phyloP scores from a whole-genome alignment of 345 rosid species.

The Rhodamnia argentea region DNA sequence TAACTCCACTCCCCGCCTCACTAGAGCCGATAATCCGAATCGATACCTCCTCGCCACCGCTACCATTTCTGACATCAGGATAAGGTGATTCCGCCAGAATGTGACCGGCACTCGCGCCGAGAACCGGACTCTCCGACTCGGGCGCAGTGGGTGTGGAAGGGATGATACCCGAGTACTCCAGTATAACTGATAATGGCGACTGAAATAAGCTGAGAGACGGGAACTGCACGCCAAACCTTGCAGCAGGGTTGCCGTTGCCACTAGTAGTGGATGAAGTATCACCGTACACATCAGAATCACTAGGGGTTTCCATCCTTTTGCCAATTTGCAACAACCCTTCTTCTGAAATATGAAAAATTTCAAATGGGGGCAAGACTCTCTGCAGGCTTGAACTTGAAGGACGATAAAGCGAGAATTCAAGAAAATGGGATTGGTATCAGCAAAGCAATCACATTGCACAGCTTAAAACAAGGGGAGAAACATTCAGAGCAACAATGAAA shows the following conservation, averaged over 20 bases:
- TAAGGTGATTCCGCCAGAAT: constrained; percentile 4
- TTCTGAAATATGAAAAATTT: neutral
- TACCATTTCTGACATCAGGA: neutral
- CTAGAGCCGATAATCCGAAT: constrained; percentile 28
- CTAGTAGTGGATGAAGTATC: neutral
- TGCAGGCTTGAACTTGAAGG: neutral
- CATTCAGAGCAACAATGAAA: neutral
- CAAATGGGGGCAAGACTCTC: neutral
- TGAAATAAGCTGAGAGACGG: constrained; percentile 15
- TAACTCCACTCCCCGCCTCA: neutral
- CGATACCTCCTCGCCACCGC: constrained; percentile 22
- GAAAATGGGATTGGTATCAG: neutral
- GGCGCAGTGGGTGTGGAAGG: neutral
- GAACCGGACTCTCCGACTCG: neutral
- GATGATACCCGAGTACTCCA: constrained; percentile 24
- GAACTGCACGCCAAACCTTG: constrained; percentile 12
- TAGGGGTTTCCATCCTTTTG: constrained; percentile 1
- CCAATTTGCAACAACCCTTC: neutral
- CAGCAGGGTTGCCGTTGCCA: neutral
- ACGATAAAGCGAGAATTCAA: neutral
- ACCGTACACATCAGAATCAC: neutral
- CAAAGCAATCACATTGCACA: neutral
- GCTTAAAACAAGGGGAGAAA: neutral
- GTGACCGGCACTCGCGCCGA: neutral
- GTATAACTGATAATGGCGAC: constrained; percentile 18